Evolutionary conservation across 176 grass and related monocot species (phyloP), one percentile per base, ranked within the genome.

Genomic region (Miscanthus lutarioriparius): DNA sequence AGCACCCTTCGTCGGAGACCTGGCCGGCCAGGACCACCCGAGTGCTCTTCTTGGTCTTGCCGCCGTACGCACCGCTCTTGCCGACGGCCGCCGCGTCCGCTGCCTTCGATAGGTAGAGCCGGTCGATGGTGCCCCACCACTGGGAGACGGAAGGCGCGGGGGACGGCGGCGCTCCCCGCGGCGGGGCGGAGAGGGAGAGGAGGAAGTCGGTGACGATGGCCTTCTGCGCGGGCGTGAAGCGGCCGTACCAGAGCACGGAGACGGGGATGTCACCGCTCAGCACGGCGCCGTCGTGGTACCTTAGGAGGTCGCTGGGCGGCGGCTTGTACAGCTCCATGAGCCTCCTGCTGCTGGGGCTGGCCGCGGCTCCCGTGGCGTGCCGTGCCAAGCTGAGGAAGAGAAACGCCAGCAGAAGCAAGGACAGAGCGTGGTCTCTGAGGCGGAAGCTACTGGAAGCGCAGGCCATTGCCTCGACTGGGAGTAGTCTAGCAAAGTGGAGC

Each of bases 161-260:
- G 15, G 41, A 23, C 2, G 40, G 8, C 40, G 49, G 17, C 6
- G 49, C 19, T 4, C 49, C 17, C 48, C 5, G 8, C 35, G 63
- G 8, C 27, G 76, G 19, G 13, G 67, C 8, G 41, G 79, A 53
- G 25, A 97, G 85, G 19, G 94, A 92, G 13, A 61, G 86, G 6
- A 97, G 27, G 68, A 94, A 91, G 82, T 94, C 90, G 23, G 88
- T 80, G 74, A 94, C 83, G 86, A 97, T 45, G 72, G 81, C 82
- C 49, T 91, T 94, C 76, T 94, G 92, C 63, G 79, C 77, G 15
- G 77, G 70, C 30, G 67, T 94, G 88, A 94, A 97, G 14, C 38
- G 80, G 12, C 95, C 90, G 58, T 94, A 94, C 92, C 90, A 97
- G 54, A 97, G 74, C 15, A 97, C 22, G 8, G 78, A 85, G 14